A percentile compares a stretch with the other conserved stretches of the same genome.
These are phyloP conservation scores for Leccinum imitatum DNA, from an alignment of 768 basidiomycete genomes.

Conservation along the genomic window DNA sequence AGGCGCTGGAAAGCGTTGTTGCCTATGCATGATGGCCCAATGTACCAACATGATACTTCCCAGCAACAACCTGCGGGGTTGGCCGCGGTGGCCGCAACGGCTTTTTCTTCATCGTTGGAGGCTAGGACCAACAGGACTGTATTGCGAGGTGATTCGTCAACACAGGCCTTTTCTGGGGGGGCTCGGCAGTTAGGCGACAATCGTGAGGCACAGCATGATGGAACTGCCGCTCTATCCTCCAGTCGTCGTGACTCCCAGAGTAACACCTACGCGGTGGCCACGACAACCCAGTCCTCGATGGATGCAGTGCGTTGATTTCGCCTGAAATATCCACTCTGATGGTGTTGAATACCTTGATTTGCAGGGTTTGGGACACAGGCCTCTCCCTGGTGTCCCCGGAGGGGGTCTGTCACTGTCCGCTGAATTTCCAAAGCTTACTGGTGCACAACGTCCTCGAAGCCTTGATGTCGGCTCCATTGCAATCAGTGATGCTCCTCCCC, in stretches of 20 bases:
- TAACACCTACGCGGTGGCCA: slow-evolving; percentile 4
- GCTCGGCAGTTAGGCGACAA: slow-evolving; percentile 7
- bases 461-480: slow-evolving; percentile 14
- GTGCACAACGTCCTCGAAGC: slow-evolving; percentile 6
- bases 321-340: background rate
- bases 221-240: background rate
- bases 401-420: slow-evolving; percentile 13
- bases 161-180: slow-evolving; percentile 3
- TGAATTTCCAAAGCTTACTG: slow-evolving; percentile 17
- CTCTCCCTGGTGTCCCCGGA: slow-evolving; percentile 26
- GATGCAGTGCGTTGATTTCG: slow-evolving; percentile 20
- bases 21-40: slow-evolving; percentile 9
- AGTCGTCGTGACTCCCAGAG: slow-evolving; percentile 15
- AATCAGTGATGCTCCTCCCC: slow-evolving; percentile 21
- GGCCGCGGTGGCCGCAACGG: slow-evolving; percentile 1
- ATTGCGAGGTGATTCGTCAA: slow-evolving; percentile 7
- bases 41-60: slow-evolving; percentile 11
- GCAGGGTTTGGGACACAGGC: slow-evolving; percentile 16
- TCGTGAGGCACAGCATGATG: background rate
- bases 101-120: slow-evolving; percentile 23
- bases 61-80: slow-evolving; percentile 9
- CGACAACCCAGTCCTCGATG: background rate
- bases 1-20: slow-evolving; percentile 29
- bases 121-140: slow-evolving; percentile 16
- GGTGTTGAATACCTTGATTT: background rate